These are phyloP conservation scores for Podila epicladia DNA, from an alignment of 192 early-diverging fungal species.

Conservation along the genomic window DNA sequence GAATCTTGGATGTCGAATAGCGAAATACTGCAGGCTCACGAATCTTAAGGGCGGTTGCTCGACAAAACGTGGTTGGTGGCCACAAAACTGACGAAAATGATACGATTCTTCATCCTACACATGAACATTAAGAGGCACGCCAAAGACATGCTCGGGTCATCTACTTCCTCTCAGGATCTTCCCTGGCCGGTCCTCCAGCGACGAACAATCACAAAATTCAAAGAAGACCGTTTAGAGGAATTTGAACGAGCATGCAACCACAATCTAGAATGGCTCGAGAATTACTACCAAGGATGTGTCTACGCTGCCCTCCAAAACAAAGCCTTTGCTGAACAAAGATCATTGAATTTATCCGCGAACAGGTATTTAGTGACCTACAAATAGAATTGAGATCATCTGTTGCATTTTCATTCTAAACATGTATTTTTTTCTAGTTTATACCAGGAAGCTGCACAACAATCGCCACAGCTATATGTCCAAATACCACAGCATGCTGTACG, in stretches of 20 bases:
- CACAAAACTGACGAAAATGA: too few relatives aligned
- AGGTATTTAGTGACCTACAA: background rate
- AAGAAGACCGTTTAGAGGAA: conserved; percentile 22
- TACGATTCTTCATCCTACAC: background rate
- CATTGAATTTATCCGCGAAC: background rate
- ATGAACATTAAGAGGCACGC: conserved; percentile 17
- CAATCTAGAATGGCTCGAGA: conserved; percentile 44
- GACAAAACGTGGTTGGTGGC: too few relatives aligned
- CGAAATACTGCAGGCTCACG: background rate
- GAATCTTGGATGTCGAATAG: background rate
- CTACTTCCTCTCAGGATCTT: background rate
- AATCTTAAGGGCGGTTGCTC: too few relatives aligned
- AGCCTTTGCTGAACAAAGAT: background rate
- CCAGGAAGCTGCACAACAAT: too few relatives aligned
- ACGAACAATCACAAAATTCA: conserved; percentile 30
- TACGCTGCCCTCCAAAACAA: conserved; percentile 34
- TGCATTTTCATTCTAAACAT: too few relatives aligned
- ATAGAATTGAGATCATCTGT: background rate
- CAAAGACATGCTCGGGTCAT: background rate
- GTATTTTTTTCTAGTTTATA: too few relatives aligned
- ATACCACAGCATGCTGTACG: too few relatives aligned
- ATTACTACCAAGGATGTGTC: conserved; percentile 48
- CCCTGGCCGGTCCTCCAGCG: conserved; percentile 33
- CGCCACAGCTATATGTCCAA: too few relatives aligned
- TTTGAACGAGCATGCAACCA: conserved; percentile 26